Evolutionary conservation across 345 rosid species (phyloP), one percentile per base, ranked within the genome.

Genomic region (Sonneratia caseolaris): DNA sequence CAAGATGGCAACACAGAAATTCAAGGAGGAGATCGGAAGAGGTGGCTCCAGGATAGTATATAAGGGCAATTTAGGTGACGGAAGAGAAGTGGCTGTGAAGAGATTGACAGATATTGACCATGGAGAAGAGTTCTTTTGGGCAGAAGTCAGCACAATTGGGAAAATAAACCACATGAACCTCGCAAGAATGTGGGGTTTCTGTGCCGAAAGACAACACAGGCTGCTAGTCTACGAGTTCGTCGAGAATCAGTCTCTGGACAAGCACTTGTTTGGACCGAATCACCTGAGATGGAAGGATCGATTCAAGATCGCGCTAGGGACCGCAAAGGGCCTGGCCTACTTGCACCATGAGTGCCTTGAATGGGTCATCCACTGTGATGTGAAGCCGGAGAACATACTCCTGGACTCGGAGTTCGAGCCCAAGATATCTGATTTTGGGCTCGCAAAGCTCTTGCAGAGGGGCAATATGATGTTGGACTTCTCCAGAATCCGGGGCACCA

Each of bases 321-420:
- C 89, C 7, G 88, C 89, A 43, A 82, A 62, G 80, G 57, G 88
- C 84, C 76, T 86, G 71, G 87, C 89, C 40, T 84, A 88, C 71
- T 76, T 86, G 71, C 92, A 88, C 74, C 83, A 84, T n/a, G 90
- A 84, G 49, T 88, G 88, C 71, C 79, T 84, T 37, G 88, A 86
- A 53, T 82, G 85, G 78, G 81, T 88, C 64, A 73, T 86, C 37
- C 92, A 88, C 49, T 87, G 92, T 6, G 90, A 88, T 66, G 82
- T 86, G 27, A 86, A 88, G 73, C 88, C 92, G n/a, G 85, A 84
- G 66, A 88, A 86, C 73, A 81, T 88, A 61, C 79, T 88, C 64
- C 79, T 88, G 24, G 87, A 84, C 51, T 72, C 61, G 6, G 82
- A 80, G 18, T 82, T 80, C 27, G 81, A 84, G 48, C 84, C 90